These are phyloP conservation scores for Amaranthus tricolor DNA, from an alignment of 179 eudicot species.

Conservation along the genomic window DNA sequence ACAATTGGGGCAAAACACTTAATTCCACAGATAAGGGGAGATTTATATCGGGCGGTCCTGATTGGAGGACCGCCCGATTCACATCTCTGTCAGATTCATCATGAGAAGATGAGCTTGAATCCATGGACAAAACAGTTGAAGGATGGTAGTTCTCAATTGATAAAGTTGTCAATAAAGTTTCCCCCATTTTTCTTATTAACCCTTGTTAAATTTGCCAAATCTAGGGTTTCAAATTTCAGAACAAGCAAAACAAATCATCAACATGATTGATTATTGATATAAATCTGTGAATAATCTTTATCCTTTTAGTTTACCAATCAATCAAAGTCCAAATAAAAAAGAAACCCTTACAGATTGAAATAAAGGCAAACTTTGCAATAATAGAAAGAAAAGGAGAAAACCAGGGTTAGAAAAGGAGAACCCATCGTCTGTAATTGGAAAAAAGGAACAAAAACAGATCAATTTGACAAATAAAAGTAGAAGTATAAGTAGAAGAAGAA, in stretches of 20 bases:
- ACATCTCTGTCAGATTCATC: conserved; percentile 64
- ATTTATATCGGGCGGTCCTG: conserved; percentile 67
- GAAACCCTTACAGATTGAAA: conserved; percentile 15
- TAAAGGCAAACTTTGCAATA: conserved; percentile 9
- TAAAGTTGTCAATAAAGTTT: conserved; percentile 54
- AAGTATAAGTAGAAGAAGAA: conserved; percentile 15
- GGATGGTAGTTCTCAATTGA: conserved; percentile 65
- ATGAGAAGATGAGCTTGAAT: conserved; percentile 59
- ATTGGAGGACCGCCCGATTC: conserved; percentile 42
- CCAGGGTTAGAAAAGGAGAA: conserved; percentile 14
- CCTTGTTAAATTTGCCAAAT: conserved; percentile 17
- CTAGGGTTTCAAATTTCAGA: conserved; percentile 24
- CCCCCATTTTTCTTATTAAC: conserved; percentile 40
- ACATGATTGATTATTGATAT: conserved; percentile 15
- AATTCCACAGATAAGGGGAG: conserved; percentile 58
- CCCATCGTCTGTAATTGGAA: conserved; percentile 38
- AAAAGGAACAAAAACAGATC: conserved; percentile 34
- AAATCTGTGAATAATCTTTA: neutral
- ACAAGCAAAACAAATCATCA: conserved; percentile 17
- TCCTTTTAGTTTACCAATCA: neutral
- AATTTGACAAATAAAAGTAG: conserved; percentile 28
- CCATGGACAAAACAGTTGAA: conserved; percentile 69
- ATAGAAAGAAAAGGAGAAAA: neutral
- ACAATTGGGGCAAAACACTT: conserved; percentile 46
- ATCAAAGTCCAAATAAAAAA: conserved; percentile 14